Percentiles rank a stretch among this genome's conserved stretches.
These are phyloP conservation scores for Choanephora cucurbitarum DNA, from an alignment of 371 early-diverging fungal genomes.

Conservation along the genomic window DNA sequence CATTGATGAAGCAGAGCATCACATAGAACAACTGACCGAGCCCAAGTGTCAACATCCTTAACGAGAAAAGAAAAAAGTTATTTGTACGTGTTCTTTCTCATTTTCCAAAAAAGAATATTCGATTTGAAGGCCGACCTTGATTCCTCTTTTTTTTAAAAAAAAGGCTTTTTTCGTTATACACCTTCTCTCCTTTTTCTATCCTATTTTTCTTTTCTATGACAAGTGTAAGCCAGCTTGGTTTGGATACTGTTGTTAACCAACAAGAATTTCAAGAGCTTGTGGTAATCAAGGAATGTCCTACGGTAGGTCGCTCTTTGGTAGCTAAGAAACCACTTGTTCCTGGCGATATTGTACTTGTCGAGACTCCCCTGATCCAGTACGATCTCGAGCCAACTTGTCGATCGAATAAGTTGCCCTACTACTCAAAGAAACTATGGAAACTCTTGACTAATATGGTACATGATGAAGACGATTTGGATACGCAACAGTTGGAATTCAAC, in stretches of 20 bases:
- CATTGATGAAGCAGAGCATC: conserved; percentile 83
- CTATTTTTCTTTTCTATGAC: conserved; percentile 3
- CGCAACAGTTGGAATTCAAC: neutral
- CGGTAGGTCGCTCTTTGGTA: conserved; percentile 44
- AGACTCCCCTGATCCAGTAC: conserved; percentile 41
- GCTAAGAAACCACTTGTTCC: conserved; percentile 28
- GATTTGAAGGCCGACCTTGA: too few species aligned
- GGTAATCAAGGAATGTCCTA: conserved; percentile 30
- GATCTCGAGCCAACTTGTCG: conserved; percentile 40
- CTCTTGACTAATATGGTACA: conserved; percentile 19
- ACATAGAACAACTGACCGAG: conserved; percentile 81
- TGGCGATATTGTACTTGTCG: conserved; percentile 43
- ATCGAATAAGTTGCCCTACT: conserved; percentile 44
- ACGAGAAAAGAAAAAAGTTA: conserved; percentile 5
- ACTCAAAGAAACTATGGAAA: conserved; percentile 43
- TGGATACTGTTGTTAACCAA: conserved; percentile 41
- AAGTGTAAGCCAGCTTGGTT: conserved; percentile 30
- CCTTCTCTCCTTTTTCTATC: conserved; percentile 6
- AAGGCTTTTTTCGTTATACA: conserved; percentile 10
- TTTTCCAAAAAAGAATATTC: neutral
- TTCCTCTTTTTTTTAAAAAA: neutral
- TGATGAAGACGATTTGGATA: conserved; percentile 14
- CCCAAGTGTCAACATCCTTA: conserved; percentile 54
- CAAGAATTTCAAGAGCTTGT: conserved; percentile 28
- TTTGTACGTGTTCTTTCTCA: neutral